Evolutionary conservation across 2,329 filamentous ascomycete species (phyloP).

Genomic region (Aspergillus persii): DNA sequence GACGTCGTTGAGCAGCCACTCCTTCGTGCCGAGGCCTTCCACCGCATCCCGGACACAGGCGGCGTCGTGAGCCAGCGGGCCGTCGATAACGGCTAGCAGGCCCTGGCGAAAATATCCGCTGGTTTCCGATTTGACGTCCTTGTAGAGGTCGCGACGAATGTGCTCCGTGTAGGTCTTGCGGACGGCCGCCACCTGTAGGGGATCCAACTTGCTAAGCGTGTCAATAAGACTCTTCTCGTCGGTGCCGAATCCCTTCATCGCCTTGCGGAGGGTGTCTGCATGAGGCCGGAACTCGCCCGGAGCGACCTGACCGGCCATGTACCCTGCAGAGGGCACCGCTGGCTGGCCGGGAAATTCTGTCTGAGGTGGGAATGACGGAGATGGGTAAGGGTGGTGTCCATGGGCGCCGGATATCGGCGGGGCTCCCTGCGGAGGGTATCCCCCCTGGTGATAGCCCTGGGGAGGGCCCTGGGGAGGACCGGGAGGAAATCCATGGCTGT

Average conservation of each 20-base stretch:
- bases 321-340: conserved; percentile 70
- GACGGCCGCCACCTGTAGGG: conserved; percentile 70
- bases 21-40: conserved; percentile 80
- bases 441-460: not conserved
- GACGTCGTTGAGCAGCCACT: conserved; percentile 80
- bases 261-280: conserved; percentile 68
- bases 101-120: conserved; percentile 71
- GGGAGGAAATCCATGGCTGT: not conserved
- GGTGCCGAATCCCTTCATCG: conserved; percentile 94
- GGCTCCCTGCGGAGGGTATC: not conserved
- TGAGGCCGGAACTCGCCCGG: conserved; percentile 64
- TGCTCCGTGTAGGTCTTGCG: conserved; percentile 64
- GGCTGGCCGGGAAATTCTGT: conserved; percentile 14
- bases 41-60: conserved; percentile 69
- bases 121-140: conserved; percentile 76
- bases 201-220: conserved; percentile 69
- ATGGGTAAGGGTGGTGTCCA: conserved; percentile 24
- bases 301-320: conserved; percentile 68
- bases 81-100: conserved; percentile 71
- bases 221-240: conserved; percentile 76
- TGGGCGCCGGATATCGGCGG: not conserved
- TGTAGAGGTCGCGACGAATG: conserved; percentile 66
- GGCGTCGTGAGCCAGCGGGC: conserved; percentile 76
- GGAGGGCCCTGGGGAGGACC: conserved; percentile 14
- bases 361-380: conserved; percentile 36